phyloP scores from a whole-genome alignment of 768 basidiomycete species.

The Mycena chlorophos region DNA sequence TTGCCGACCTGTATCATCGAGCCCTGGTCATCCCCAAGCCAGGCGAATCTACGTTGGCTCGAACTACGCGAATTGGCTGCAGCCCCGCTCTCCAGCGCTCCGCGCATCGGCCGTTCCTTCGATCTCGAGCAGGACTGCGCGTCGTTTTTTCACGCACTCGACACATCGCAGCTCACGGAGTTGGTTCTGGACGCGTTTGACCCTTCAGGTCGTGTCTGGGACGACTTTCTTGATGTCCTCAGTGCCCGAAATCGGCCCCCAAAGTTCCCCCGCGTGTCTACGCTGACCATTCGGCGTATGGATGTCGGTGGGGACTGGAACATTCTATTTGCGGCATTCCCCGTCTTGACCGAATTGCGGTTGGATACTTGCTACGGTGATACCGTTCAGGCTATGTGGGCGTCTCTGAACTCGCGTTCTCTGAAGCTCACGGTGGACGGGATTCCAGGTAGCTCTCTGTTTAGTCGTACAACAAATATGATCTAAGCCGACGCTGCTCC shows the following conservation, averaged over 20 bases:
- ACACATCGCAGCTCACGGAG: background rate
- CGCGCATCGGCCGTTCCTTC: background rate
- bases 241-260: background rate
- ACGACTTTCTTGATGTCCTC: slow-evolving; percentile 1
- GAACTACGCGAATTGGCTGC: background rate
- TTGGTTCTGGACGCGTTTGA: background rate
- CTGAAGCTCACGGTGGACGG: too few relatives aligned
- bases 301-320: background rate
- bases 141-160: slow-evolving; percentile 6
- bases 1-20: background rate
- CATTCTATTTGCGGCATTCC: background rate
- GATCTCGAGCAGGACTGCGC: background rate
- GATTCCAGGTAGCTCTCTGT: too few relatives aligned
- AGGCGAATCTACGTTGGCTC: background rate
- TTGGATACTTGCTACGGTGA: background rate
- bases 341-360: background rate
- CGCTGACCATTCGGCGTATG: background rate
- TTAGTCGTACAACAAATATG: too few relatives aligned
- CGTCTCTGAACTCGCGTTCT: too few relatives aligned
- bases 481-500: too few relatives aligned
- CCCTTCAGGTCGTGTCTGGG: slow-evolving; percentile 2
- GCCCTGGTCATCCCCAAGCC: background rate
- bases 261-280: background rate
- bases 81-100: background rate
- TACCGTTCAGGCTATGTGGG: too few relatives aligned